Conservation (phyloP, 768 basidiomycete species). For the Coprinellus aureogranulatus region DNA sequence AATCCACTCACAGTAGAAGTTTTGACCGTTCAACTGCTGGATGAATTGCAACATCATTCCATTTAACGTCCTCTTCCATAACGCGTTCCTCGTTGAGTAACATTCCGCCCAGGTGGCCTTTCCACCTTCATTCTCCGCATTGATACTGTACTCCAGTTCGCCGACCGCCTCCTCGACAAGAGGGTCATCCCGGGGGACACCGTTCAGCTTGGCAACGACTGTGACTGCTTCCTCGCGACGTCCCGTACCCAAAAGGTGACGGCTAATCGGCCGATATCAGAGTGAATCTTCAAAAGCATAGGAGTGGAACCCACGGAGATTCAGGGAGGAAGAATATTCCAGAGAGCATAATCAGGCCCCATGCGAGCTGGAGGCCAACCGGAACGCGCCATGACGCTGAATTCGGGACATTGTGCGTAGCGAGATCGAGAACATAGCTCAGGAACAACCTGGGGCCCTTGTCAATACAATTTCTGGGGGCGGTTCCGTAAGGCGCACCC, state of each 20-base stretch:
- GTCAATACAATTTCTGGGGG: neutral
- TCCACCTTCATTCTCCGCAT: slow-evolving; percentile 75
- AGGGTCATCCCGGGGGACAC: slow-evolving; percentile 54
- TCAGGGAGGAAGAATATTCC: slow-evolving; percentile 78
- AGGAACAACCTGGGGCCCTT: slow-evolving; percentile 53
- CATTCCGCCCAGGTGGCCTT: slow-evolving; percentile 79
- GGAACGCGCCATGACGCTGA: slow-evolving; percentile 74
- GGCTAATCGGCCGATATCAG: slow-evolving; percentile 34
- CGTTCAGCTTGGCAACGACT: slow-evolving; percentile 67
- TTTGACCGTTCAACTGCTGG: slow-evolving; percentile 78
- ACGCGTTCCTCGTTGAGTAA: slow-evolving; percentile 63
- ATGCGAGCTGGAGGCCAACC: slow-evolving; percentile 70
- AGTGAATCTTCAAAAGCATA: neutral
- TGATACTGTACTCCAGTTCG: slow-evolving; percentile 65
- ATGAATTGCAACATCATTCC: slow-evolving; percentile 86
- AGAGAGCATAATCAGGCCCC: slow-evolving; percentile 64
- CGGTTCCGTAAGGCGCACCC: slow-evolving; percentile 41
- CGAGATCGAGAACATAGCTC: slow-evolving; percentile 69
- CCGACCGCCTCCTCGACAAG: slow-evolving; percentile 59
- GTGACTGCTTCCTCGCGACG: neutral
- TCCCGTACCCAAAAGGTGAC: slow-evolving; percentile 52
- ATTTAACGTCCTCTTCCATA: slow-evolving; percentile 73
- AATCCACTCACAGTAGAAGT: slow-evolving; percentile 63
- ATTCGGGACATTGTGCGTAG: slow-evolving; percentile 50
- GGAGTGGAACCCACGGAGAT: slow-evolving; percentile 55